Evolutionary conservation across 768 basidiomycete genomes (phyloP).

Genomic region (Auricularia heimuer): DNA sequence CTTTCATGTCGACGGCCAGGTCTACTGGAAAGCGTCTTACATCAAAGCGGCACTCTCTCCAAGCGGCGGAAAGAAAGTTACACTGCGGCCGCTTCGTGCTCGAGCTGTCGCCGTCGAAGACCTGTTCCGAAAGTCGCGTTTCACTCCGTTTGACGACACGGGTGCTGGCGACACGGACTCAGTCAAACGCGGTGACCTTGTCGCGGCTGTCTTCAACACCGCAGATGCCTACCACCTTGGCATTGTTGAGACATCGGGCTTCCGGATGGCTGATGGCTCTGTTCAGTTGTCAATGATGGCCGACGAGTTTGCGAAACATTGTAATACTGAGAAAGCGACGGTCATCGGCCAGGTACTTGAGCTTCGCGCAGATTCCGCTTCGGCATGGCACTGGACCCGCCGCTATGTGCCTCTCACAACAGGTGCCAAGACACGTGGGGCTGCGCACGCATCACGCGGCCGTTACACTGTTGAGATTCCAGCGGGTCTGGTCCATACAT

Average conservation of each 20-base stretch:
- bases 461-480: neutral
- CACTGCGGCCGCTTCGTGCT: neutral
- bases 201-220: neutral
- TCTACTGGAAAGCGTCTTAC: neutral
- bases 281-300: too few species aligned
- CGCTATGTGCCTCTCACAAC: neutral
- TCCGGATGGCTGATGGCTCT: neutral
- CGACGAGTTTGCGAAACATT: neutral
- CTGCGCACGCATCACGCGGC: neutral
- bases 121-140: neutral
- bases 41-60: too few species aligned
- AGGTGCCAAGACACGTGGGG: neutral
- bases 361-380: neutral
- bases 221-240: neutral
- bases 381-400: neutral
- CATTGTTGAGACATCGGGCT: neutral
- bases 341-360: neutral
- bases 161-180: neutral
- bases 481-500: too few species aligned
- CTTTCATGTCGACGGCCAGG: too few species aligned
- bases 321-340: neutral
- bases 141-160: neutral
- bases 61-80: neutral
- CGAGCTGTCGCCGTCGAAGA: neutral
- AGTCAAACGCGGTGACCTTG: neutral